A percentile compares a stretch with the other conserved stretches of the same genome.
phyloP scores from a whole-genome alignment of 1,284 basidiomycete genomes.

The Ceratobasidium papillatum region DNA sequence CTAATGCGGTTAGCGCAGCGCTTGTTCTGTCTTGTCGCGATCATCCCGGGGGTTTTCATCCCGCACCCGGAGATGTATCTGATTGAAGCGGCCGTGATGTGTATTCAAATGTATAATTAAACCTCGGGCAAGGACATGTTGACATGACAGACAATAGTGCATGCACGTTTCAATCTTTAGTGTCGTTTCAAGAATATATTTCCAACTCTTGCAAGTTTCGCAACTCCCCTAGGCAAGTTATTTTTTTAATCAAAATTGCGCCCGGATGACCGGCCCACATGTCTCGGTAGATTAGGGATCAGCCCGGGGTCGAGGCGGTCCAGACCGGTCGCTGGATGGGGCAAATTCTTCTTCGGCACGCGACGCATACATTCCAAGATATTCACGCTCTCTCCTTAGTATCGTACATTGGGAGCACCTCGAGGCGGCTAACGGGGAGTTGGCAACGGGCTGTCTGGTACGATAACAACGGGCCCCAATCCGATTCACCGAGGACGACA shows the following conservation, averaged over 20 bases:
- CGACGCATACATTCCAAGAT: not conserved
- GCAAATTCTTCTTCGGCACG: not conserved
- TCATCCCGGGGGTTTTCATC: not conserved
- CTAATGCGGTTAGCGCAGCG: not conserved
- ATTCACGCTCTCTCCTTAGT: no score
- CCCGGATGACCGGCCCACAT: not conserved
- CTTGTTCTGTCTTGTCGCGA: not conserved
- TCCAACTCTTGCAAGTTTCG: not conserved
- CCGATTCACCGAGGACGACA: not conserved
- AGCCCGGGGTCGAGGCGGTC: not conserved
- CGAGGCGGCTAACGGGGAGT: no score
- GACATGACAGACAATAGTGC: not conserved
- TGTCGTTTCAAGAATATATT: not conserved
- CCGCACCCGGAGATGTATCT: not conserved
- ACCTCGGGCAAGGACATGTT: no score
- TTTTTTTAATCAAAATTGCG: not conserved
- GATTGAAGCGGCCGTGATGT: not conserved
- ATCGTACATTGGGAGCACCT: no score
- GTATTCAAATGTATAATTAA: not conserved
- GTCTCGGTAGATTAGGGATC: not conserved
- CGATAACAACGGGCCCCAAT: not conserved
- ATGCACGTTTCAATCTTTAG: not conserved
- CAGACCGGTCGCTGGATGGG: slow-evolving; percentile 3
- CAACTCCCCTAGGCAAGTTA: not conserved
- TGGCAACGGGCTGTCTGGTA: not conserved